Conservation (phyloP, 202 grass and related monocot genomes). For the Cymbopogon flexuosus region DNA sequence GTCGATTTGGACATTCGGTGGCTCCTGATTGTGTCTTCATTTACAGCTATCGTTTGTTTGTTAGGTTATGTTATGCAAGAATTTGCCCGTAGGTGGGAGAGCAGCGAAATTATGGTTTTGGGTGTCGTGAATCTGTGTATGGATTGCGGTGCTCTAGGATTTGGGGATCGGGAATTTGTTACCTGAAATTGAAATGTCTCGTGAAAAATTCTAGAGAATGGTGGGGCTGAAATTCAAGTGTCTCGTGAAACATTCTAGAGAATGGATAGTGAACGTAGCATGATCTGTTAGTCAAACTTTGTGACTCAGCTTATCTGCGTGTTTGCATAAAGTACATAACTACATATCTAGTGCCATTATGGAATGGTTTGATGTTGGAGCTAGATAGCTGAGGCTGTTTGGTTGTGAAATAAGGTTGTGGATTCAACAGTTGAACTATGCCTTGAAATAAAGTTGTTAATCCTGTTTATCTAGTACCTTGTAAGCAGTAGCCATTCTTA, state of each 20-base stretch:
- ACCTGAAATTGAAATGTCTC: neutral
- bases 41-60: neutral
- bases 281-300: neutral
- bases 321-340: neutral
- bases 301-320: neutral
- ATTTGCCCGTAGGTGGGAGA: neutral
- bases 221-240: neutral
- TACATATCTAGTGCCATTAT: neutral
- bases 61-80: too few species aligned
- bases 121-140: neutral
- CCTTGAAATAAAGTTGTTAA: neutral
- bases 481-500: neutral
- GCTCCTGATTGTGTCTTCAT: neutral
- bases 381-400: neutral
- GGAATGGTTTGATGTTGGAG: neutral
- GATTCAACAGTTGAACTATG: neutral
- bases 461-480: neutral
- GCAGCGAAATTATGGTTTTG: neutral
- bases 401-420: neutral
- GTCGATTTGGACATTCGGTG: neutral
- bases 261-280: neutral
- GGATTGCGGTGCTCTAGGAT: neutral
- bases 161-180: neutral
- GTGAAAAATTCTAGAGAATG: neutral
- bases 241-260: neutral